Base-by-base conservation (phyloP, 2,329 filamentous ascomycete species). In the Sclerotinia subarctica region DNA sequence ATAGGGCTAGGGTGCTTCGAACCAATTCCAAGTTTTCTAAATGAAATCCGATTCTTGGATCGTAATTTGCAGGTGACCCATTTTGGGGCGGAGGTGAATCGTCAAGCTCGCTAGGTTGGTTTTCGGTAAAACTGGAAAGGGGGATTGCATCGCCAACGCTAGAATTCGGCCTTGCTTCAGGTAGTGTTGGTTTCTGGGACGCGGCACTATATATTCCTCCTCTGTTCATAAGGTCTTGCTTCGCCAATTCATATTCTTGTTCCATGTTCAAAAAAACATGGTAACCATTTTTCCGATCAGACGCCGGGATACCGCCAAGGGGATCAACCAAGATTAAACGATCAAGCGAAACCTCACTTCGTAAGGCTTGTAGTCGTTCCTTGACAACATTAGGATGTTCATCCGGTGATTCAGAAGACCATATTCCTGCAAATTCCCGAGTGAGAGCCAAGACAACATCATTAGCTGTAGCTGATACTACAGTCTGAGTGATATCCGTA, bases 191-290 rank as follows among this genome's bases (percentile, higher is more conserved):
- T 54, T n/a, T 7, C 15, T 67, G 26, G 32, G 21, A 19, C 54
- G 8, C 46, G 52, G 21, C 7, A 44, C 24, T 7, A 32, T 32
- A 26, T 47, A 44, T 26, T 24, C 57, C 65, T 32, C 70, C 46
- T 7, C 49, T 60, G 42, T 69, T 58, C 0, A 75, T 67, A 6
- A 96, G 82, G 72, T 93, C 86, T 21, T 84, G 79, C 70, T 86
- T 83, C 60, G 96, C 89, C 35, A 85, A 81, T 1, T 86, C 82
- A 72, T 91, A 97, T 77, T 99, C 94, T 76, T 98, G 93, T 76
- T 96, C 91, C 68, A 99, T 84, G 74, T 99, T 99, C 76, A 99
- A 86, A 76, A 97, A 98, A 10, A 95, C 86, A 77, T 95, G 90
- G 2, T 90, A 85, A 63, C 84, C 86, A 78, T 90, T 80, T 56